Conservation (phyloP, 2,329 filamentous ascomycete species). For the Trichocomaceae sp. region DNA sequence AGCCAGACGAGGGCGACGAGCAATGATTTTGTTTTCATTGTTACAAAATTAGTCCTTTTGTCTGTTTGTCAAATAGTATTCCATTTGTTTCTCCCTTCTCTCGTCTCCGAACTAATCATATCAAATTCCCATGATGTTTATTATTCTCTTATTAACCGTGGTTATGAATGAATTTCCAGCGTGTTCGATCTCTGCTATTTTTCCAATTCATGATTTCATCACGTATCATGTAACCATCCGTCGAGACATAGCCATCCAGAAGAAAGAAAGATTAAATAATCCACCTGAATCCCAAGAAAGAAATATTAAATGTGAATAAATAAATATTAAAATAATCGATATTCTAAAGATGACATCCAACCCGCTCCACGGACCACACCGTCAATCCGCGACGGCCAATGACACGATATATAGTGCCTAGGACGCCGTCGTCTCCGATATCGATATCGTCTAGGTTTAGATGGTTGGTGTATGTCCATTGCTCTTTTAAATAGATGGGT, state of each 20-base stretch:
- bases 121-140: slow-evolving; percentile 10
- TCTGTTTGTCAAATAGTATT: slow-evolving; percentile 8
- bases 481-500: slow-evolving; percentile 31
- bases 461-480: slow-evolving; percentile 42
- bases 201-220: background rate
- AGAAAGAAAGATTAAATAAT: background rate
- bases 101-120: slow-evolving; percentile 1
- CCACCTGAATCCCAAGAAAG: background rate
- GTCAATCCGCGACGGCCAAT: slow-evolving; percentile 43
- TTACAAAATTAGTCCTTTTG: background rate
- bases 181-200: too few relatives aligned
- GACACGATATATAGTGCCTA: slow-evolving; percentile 40
- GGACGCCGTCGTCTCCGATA: slow-evolving; percentile 43
- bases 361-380: slow-evolving; percentile 41
- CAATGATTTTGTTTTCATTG: slow-evolving; percentile 17
- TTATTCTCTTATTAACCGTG: slow-evolving; percentile 7
- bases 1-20: slow-evolving; percentile 71
- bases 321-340: slow-evolving; percentile 4
- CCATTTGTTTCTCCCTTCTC: background rate
- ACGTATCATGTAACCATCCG: background rate
- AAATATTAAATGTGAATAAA: slow-evolving; percentile 9
- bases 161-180: slow-evolving; percentile 6
- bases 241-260: too few relatives aligned
- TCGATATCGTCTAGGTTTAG: slow-evolving; percentile 49
- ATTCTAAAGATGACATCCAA: slow-evolving; percentile 19